Evolutionary conservation across 495 filamentous ascomycete genomes (phyloP).

Genomic region (Tuber calosporum): DNA sequence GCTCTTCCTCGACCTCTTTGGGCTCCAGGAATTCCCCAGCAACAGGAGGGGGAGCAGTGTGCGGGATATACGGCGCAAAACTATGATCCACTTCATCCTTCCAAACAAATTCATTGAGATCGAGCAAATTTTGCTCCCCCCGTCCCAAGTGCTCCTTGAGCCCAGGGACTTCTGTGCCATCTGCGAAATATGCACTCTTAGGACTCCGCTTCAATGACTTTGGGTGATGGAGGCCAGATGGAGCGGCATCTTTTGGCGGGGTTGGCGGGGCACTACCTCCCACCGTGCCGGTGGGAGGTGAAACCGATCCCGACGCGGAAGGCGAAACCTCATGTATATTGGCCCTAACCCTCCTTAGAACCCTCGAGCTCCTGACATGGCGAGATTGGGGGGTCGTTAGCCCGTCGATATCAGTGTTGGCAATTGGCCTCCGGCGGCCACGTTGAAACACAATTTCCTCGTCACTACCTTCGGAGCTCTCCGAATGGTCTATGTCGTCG

Average conservation of each 20-base stretch:
- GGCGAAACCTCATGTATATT: constrained; percentile 31
- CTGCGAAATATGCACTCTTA: constrained; percentile 33
- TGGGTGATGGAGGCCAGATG: constrained; percentile 27
- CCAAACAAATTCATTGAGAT: neutral
- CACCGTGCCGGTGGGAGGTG: constrained; percentile 8
- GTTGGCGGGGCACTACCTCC: constrained; percentile 23
- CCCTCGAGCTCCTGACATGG: constrained; percentile 20
- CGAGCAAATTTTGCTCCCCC: constrained; percentile 4
- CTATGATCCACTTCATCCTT: constrained; percentile 1
- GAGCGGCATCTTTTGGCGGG: constrained; percentile 23
- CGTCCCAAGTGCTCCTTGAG: constrained; percentile 6
- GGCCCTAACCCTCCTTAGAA: constrained; percentile 31
- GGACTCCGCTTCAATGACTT: constrained; percentile 30
- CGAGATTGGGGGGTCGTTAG: neutral
- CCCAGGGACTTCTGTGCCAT: constrained; percentile 15
- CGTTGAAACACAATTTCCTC: constrained; percentile 4
- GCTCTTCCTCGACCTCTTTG: neutral
- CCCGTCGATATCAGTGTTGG: neutral
- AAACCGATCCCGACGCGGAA: constrained; percentile 10
- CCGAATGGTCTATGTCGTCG: constrained; percentile 26
- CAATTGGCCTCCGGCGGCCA: neutral
- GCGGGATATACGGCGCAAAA: neutral
- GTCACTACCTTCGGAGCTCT: neutral
- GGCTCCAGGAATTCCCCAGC: neutral
- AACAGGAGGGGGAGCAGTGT: neutral